These are phyloP conservation scores for Hordeum vulgare DNA, from an alignment of 176 grass and related monocot species.

Conservation along the genomic window DNA sequence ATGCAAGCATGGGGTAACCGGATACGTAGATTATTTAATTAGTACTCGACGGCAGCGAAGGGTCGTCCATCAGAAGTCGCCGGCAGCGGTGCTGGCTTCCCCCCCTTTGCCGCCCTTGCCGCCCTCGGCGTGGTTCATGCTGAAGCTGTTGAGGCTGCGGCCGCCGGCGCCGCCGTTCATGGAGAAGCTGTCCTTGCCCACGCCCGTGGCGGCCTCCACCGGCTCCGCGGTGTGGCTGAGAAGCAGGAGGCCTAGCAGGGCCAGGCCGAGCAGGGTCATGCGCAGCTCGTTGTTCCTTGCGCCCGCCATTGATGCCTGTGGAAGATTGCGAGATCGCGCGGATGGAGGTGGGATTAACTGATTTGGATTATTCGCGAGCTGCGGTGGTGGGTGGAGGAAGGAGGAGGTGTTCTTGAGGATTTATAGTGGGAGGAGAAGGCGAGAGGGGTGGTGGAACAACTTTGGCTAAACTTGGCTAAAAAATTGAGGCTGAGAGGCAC, in stretches of 20 bases:
- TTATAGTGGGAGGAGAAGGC: slow-evolving; percentile 3
- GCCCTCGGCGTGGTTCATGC: slow-evolving; percentile 1
- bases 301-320: slow-evolving; percentile 11
- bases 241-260: slow-evolving; percentile 32
- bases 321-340: neutral
- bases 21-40: neutral
- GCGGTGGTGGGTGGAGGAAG: neutral
- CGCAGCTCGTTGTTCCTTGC: slow-evolving; percentile 37
- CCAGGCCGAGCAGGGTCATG: slow-evolving; percentile 29
- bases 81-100: neutral
- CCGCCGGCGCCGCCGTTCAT: neutral
- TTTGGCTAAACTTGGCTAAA: no score
- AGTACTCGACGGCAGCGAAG: neutral
- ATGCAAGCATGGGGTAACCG: neutral
- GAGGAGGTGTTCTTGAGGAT: neutral
- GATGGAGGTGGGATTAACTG: neutral
- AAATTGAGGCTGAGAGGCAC: no score
- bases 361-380: slow-evolving; percentile 14
- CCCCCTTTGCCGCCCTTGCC: neutral
- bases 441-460: neutral
- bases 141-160: slow-evolving; percentile 32
- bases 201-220: neutral
- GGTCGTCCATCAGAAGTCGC: neutral
- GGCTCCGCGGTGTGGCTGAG: slow-evolving; percentile 25
- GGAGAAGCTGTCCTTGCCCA: slow-evolving; percentile 21